phyloP scores from a whole-genome alignment of 208 protist species.

The Leishmania guyanensis region DNA sequence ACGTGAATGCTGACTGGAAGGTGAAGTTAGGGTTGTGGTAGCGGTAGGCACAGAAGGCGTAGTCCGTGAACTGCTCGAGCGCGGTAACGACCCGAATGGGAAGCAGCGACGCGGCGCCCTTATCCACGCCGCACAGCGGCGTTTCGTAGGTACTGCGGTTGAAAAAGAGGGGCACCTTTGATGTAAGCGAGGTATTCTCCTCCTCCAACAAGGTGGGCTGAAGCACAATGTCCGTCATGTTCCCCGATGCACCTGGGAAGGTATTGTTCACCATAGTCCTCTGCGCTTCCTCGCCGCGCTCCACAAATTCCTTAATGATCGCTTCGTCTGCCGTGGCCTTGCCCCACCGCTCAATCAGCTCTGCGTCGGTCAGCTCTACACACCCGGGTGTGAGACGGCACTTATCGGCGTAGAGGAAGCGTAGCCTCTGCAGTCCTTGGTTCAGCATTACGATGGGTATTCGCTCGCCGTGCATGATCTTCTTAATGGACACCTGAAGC shows the following conservation, averaged over 20 bases:
- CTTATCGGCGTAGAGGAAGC: conserved; percentile 8
- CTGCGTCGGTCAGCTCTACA: conserved; percentile 22
- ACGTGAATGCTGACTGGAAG: conserved; percentile 30
- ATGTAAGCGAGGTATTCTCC: neutral
- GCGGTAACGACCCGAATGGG: conserved; percentile 7
- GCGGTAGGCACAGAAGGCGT: conserved; percentile 52
- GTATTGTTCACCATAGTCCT: conserved; percentile 4
- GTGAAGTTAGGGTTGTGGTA: conserved; percentile 29
- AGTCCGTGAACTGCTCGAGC: conserved; percentile 19
- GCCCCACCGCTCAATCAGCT: conserved; percentile 29
- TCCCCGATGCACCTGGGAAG: neutral
- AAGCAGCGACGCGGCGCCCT: neutral
- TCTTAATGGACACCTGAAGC: conserved; percentile 22
- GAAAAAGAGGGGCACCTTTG: conserved; percentile 23
- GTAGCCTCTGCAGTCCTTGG: conserved; percentile 18
- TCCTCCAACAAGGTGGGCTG: conserved; percentile 20
- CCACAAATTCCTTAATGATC: conserved; percentile 13
- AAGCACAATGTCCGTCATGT: conserved; percentile 17
- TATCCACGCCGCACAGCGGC: conserved; percentile 16
- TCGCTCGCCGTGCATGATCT: conserved; percentile 23
- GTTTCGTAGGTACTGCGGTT: conserved; percentile 28
- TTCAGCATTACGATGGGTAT: conserved; percentile 24
- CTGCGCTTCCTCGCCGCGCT: conserved; percentile 21
- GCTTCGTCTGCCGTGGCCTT: conserved; percentile 11
- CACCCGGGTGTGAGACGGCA: conserved; percentile 25